These are phyloP conservation scores for Paramecium sexaurelia DNA, from an alignment of 73 alveolate species.

Conservation along the genomic window DNA sequence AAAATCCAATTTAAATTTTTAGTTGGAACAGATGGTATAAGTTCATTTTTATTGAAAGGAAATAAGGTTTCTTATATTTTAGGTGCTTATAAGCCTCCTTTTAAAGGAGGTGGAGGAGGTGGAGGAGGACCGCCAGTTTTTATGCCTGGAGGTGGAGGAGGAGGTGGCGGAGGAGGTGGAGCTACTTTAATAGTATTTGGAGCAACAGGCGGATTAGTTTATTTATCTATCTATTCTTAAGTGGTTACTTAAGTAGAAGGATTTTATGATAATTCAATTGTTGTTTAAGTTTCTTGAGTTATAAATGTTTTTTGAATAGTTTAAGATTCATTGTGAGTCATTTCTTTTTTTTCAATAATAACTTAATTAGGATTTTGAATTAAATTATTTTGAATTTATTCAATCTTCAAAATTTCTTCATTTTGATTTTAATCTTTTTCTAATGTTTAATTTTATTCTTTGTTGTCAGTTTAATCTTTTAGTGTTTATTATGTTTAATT, in stretches of 20 bases:
- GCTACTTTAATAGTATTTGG: neutral
- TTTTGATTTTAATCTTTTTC: neutral
- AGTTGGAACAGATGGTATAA: conserved; percentile 21
- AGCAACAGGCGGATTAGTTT: neutral
- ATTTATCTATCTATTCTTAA: neutral
- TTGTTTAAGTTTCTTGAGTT: neutral
- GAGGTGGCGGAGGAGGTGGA: conserved; percentile 58
- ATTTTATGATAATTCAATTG: neutral
- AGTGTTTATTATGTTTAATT: neutral
- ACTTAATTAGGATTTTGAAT: neutral
- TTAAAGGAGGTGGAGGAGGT: conserved; percentile 25
- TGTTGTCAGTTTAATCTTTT: neutral
- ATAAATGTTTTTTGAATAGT: neutral
- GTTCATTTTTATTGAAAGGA: neutral
- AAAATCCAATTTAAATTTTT: conserved; percentile 42
- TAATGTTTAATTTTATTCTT: neutral
- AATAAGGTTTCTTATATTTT: neutral
- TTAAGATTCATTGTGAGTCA: neutral
- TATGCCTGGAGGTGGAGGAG: conserved; percentile 31
- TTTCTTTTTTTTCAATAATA: neutral
- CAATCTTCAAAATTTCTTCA: neutral
- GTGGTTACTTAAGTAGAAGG: neutral
- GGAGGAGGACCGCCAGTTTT: conserved; percentile 9
- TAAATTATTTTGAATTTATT: neutral
- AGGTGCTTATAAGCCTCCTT: neutral